A percentile compares a stretch with the other conserved stretches of the same genome.
Evolutionary conservation across 768 basidiomycete species (phyloP).

Genomic region (Mycena belliarum): DNA sequence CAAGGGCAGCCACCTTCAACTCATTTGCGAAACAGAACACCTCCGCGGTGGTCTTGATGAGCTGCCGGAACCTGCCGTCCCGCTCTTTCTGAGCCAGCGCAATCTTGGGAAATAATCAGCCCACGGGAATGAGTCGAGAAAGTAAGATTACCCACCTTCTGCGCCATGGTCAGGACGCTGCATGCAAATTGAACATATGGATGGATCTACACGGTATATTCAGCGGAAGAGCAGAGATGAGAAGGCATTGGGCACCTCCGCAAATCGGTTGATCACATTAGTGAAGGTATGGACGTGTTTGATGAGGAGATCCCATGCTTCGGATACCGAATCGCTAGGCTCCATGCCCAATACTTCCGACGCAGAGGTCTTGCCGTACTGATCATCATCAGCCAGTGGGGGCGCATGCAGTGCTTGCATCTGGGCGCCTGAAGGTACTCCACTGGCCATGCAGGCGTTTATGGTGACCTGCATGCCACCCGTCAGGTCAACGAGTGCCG

Average conservation of each 20-base stretch:
- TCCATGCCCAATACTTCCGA: background rate
- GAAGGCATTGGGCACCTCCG: background rate
- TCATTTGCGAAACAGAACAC: background rate
- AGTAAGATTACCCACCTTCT: background rate
- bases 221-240: background rate
- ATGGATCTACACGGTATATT: background rate
- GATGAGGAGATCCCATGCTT: background rate
- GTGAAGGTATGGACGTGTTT: background rate
- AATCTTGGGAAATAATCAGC: background rate
- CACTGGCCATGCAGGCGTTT: background rate
- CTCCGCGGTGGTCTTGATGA: constrained; percentile 1
- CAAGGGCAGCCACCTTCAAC: background rate
- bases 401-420: background rate
- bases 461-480: background rate
- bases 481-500: background rate
- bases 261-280: background rate
- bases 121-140: background rate
- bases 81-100: constrained; percentile 1
- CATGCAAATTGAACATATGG: constrained; percentile 9
- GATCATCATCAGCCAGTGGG: background rate
- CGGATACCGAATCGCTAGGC: background rate
- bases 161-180: constrained; percentile 6
- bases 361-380: background rate
- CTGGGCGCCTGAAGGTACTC: background rate
- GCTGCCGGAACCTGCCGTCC: constrained; percentile 2